These are phyloP conservation scores for Lanmaoa pseudosensibilis DNA, from an alignment of 768 basidiomycete species.

Conservation along the genomic window DNA sequence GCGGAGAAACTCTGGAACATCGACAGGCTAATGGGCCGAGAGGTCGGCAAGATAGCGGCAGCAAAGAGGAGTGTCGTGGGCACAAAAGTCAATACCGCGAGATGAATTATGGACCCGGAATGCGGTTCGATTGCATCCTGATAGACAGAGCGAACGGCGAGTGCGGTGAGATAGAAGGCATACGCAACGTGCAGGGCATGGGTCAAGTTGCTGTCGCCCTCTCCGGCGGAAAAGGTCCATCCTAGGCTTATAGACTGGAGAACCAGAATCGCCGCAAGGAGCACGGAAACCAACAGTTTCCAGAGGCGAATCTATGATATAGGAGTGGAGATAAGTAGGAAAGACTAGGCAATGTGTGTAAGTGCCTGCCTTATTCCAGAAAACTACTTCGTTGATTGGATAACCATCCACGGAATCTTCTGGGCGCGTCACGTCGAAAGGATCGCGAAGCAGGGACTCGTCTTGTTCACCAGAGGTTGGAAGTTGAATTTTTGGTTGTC, in stretches of 20 bases:
- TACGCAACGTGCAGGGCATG: conserved; percentile 50
- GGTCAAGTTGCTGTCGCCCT: conserved; percentile 35
- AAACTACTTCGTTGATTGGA: conserved; percentile 58
- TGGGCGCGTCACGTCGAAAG: conserved; percentile 70
- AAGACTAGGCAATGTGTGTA: not conserved
- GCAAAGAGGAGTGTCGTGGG: conserved; percentile 46
- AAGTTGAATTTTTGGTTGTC: conserved; percentile 54
- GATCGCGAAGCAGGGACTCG: conserved; percentile 42
- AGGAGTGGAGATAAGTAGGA: not conserved
- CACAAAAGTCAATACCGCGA: conserved; percentile 54
- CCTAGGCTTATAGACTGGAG: conserved; percentile 57
- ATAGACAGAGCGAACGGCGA: conserved; percentile 52
- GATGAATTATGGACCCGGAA: conserved; percentile 58
- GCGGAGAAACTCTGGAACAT: conserved; percentile 23
- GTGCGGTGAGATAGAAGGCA: conserved; percentile 56
- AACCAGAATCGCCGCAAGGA: conserved; percentile 47
- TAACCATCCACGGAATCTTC: conserved; percentile 70
- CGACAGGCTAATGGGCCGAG: conserved; percentile 35
- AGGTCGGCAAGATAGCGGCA: conserved; percentile 58
- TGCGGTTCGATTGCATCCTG: conserved; percentile 40
- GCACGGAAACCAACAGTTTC: conserved; percentile 51
- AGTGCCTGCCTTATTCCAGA: conserved; percentile 55
- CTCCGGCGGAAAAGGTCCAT: conserved; percentile 37
- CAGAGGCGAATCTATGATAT: conserved; percentile 52
- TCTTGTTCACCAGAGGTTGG: conserved; percentile 31